Evolutionary conservation across 1,284 basidiomycete species (phyloP).

Genomic region (Sanghuangporus weigelae): DNA sequence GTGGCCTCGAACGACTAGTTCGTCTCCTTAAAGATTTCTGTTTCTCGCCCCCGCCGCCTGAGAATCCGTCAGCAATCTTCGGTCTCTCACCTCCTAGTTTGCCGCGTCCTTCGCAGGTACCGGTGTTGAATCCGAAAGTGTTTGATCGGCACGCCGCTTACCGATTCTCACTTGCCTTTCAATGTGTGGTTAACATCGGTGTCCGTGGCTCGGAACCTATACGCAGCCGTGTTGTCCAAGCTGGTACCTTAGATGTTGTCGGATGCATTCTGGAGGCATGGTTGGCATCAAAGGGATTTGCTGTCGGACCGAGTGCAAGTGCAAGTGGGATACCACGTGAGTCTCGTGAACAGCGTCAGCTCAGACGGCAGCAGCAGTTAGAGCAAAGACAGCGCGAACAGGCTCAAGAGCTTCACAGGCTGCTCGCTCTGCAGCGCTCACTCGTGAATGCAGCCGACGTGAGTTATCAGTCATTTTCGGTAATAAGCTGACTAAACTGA

Average conservation of each 20-base stretch:
- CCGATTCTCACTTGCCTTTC: conserved; percentile 89
- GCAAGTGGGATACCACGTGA: conserved; percentile 61
- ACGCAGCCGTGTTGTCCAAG: conserved; percentile 90
- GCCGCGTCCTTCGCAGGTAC: conserved; percentile 46
- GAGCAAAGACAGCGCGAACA: conserved; percentile 55
- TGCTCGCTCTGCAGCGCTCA: conserved; percentile 43
- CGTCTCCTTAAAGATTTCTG: conserved; percentile 89
- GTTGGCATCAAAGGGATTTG: conserved; percentile 79
- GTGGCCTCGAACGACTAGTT: conserved; percentile 93
- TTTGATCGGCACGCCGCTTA: conserved; percentile 84
- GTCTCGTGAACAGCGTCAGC: conserved; percentile 63
- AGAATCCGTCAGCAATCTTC: conserved; percentile 67
- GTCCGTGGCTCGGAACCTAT: conserved; percentile 94
- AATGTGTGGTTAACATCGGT: conserved; percentile 97
- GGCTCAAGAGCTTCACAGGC: conserved; percentile 50
- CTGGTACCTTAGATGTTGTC: conserved; percentile 92
- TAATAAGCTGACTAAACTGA: background rate
- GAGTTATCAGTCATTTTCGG: conserved; percentile 3
- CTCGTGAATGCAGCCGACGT: conserved; percentile 2
- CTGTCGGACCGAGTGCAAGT: conserved; percentile 63
- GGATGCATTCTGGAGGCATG: conserved; percentile 94
- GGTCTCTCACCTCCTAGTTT: conserved; percentile 59
- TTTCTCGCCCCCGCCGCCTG: conserved; percentile 68
- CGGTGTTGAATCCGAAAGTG: conserved; percentile 58
- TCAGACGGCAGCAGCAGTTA: conserved; percentile 47